Conservation (phyloP, 495 filamentous ascomycete genomes). For the Venustampulla echinocandica region DNA sequence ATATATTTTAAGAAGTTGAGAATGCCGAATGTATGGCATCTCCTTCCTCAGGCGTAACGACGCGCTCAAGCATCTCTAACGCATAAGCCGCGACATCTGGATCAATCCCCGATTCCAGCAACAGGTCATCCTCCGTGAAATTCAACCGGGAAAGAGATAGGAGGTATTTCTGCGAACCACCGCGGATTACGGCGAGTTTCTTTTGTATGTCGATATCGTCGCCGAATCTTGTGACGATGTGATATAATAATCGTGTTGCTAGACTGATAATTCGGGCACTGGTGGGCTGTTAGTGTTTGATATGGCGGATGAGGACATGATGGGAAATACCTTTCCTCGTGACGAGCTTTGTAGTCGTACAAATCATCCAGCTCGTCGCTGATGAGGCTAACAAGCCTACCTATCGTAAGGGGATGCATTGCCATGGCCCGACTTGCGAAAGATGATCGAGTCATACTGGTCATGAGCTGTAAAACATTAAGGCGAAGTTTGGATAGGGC, state of each 20-base stretch:
- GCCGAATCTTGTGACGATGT: conserved; percentile 20
- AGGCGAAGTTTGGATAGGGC: conserved; percentile 11
- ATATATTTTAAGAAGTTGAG: background rate
- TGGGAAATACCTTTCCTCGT: conserved; percentile 16
- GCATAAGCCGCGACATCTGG: conserved; percentile 19
- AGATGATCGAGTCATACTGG: conserved; percentile 16
- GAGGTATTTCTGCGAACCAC: conserved; percentile 21
- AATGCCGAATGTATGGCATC: conserved; percentile 22
- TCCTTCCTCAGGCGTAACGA: conserved; percentile 21
- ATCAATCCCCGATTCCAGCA: conserved; percentile 22
- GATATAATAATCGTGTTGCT: conserved; percentile 15
- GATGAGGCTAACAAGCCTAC: conserved; percentile 18
- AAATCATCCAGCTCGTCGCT: conserved; percentile 21
- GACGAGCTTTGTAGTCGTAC: conserved; percentile 19
- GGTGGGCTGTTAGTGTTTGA: background rate
- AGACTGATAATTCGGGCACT: conserved; percentile 19
- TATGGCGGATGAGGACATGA: too few species aligned
- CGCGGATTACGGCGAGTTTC: conserved; percentile 17
- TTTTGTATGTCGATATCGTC: conserved; percentile 16
- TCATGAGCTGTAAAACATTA: conserved; percentile 18
- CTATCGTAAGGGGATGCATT: conserved; percentile 15
- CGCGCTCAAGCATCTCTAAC: conserved; percentile 16
- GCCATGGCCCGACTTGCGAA: conserved; percentile 16
- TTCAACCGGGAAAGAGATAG: conserved; percentile 20
- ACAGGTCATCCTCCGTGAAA: conserved; percentile 21